Percentiles rank a stretch among this genome's conserved stretches.
phyloP scores from a whole-genome alignment of 2,329 filamentous ascomycete species.

The Monosporascus ibericus region DNA sequence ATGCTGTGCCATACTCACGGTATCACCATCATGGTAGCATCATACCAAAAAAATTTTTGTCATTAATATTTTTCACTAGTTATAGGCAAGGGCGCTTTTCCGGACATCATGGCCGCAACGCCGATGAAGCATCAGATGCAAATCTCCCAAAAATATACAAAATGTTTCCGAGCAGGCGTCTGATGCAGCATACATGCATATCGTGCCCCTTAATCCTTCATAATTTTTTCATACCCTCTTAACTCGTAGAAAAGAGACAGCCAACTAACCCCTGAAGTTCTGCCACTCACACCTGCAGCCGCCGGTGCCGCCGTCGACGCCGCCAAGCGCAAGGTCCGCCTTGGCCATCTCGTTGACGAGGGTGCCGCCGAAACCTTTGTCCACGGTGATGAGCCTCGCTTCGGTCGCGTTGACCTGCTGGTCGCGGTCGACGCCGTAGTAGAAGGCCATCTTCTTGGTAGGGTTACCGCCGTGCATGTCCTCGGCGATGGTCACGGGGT shows the following conservation, averaged over 20 bases:
- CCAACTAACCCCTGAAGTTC: conserved; percentile 35
- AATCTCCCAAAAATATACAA: background rate
- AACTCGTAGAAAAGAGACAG: too few species aligned
- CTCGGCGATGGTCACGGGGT: conserved; percentile 53
- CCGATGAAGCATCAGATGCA: background rate
- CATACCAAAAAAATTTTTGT: too few species aligned
- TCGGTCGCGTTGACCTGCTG: conserved; percentile 38
- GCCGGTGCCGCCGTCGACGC: conserved; percentile 57
- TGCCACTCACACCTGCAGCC: conserved; percentile 58
- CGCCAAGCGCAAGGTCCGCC: conserved; percentile 44
- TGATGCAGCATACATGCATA: background rate
- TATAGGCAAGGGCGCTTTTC: background rate
- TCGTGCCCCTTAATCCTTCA: background rate
- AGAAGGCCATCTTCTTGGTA: conserved; percentile 47
- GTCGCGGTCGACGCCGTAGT: conserved; percentile 42
- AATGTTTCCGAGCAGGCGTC: background rate
- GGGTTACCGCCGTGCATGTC: conserved; percentile 58
- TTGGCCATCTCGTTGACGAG: conserved; percentile 45
- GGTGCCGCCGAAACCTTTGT: conserved; percentile 44
- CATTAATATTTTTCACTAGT: too few species aligned
- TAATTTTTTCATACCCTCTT: background rate
- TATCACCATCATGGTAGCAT: too few species aligned
- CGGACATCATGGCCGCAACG: background rate
- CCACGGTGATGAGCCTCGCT: conserved; percentile 40
- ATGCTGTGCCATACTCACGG: too few species aligned